Evolutionary conservation across 805 yeast species (phyloP), one percentile per base, ranked within the genome.

Genomic region (Yamadazyma tumulicola): DNA sequence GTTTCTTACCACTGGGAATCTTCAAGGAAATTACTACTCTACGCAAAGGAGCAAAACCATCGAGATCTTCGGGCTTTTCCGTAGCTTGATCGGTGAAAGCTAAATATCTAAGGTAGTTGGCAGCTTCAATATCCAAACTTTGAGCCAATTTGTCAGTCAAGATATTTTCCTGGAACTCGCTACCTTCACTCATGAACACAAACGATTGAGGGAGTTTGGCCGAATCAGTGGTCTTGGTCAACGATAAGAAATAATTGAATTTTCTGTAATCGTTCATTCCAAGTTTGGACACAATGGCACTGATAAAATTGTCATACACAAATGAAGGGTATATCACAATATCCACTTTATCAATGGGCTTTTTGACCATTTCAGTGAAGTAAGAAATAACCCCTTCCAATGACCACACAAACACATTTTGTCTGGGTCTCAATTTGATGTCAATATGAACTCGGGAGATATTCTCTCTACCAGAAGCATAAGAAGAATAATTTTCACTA

Each of bases 391-490:
- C 50, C 32, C 61, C 55, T 60, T 93, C 97, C 59, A 79, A 59
- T 12, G 74, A 23, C 74, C 83, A 74, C 39, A 83, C 65, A 45
- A 86, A 66, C 19, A 82, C 49, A 61, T 89, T 91, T 57, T 86
- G 89, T 67, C 97, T 81, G 41, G 94, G 77, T 42, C 76, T 68
- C 59, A 89, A 69, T 37, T 72, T 73, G 55, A 88, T 69, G 43
- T 72, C 76, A 30, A 81, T 69, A 38, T 72, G 63, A 38, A 88
- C 62, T 37, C 75, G 70, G 41, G 77, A 77, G 41, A 93, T 72
- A 57, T 86, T 81, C 39, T 77, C 66, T 59, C 98, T 80, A 42
- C 98, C 98, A 38, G 95, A 75, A 27, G 96, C 95, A 56, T 86
- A 93, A 23, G 85, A 68, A 67, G 73, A 61, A 58, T 61, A 86